Percentiles rank a stretch among this genome's conserved stretches.
These are phyloP conservation scores for Endoconidiophora polonica DNA, from an alignment of 2,329 filamentous ascomycete genomes.

Conservation along the genomic window DNA sequence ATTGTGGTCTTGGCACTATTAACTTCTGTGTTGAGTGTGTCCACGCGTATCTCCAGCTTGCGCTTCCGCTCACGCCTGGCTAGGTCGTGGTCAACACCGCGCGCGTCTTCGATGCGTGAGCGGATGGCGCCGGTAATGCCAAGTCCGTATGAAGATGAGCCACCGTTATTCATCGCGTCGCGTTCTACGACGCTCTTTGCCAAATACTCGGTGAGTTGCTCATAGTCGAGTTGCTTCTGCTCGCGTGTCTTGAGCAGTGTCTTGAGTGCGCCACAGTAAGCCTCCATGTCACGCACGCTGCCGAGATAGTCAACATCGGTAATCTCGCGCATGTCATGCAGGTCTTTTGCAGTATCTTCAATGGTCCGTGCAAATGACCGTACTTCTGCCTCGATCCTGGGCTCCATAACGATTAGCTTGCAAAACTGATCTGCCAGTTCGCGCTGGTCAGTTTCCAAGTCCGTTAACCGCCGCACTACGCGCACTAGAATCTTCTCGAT, in stretches of 20 bases:
- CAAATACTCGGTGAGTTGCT: constrained; percentile 88
- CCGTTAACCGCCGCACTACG: constrained; percentile 71
- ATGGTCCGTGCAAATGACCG: constrained; percentile 77
- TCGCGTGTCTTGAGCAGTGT: constrained; percentile 80
- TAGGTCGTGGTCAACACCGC: constrained; percentile 92
- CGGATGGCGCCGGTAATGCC: constrained; percentile 72
- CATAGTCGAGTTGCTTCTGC: constrained; percentile 95
- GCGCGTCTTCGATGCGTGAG: constrained; percentile 88
- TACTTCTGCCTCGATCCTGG: constrained; percentile 64
- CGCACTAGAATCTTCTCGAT: constrained; percentile 92
- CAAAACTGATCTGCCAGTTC: constrained; percentile 92
- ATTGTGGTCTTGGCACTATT: constrained; percentile 73
- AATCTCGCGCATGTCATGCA: constrained; percentile 69
- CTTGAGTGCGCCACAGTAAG: constrained; percentile 79
- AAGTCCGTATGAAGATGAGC: constrained; percentile 25
- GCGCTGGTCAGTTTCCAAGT: constrained; percentile 73
- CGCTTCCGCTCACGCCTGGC: constrained; percentile 58
- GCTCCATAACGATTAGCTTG: constrained; percentile 77
- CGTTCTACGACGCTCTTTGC: constrained; percentile 79
- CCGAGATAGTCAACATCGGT: constrained; percentile 94
- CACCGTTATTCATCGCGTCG: constrained; percentile 55
- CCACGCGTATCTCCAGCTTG: constrained; percentile 82
- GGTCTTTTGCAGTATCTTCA: constrained; percentile 63
- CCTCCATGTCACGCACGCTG: constrained; percentile 85
- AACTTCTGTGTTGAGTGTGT: constrained; percentile 77